Evolutionary conservation across 2,329 filamentous ascomycete genomes (phyloP), one percentile per base, ranked within the genome.

Genomic region (Fusarium penzigii): DNA sequence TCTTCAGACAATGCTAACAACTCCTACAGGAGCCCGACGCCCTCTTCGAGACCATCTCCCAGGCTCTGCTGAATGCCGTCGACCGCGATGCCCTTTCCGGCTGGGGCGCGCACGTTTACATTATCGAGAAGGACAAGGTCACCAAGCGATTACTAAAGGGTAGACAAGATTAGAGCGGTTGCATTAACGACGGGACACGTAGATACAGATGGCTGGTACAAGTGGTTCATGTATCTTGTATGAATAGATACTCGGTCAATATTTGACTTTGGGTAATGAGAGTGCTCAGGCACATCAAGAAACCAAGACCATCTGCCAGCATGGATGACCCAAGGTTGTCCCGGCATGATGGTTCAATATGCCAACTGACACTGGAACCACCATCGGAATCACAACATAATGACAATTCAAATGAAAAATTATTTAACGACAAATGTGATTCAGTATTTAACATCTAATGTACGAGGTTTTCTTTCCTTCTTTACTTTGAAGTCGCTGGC

Each of bases 81-180:
- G 94, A 99, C 75, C 85, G 94, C 77, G 94, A 99, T 75, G 94
- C 94, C 48, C 81, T 99, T 59, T 97, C 93, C 38, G 94, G 94
- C 61, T 97, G 94, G 94, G 94, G 94, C 71, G 94, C 94, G 39
- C 92, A 99, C 71, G 94, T 99, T 65, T 99, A 97, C 79, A 96
- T 99, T 70, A 96, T 99, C 74, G 94, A 97, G 82, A 99, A 99
- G 84, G 92, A 96, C 79, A 97, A 97, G 89, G 90, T 99, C 59
- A 97, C 94, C 69, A 97, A 97, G 88, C 84, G 94, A 73, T 85
- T 99, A 86, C 81, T 99, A 74, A 97, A 97, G 86, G 92, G 92
- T 71, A 86, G 92, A 80, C 93, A 97, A 79, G 93, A 97, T 74
- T 92, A 90, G 59, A 63, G 49, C 29, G 47, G 48, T 53, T 50